Percentiles rank a stretch among this genome's conserved stretches.
phyloP scores from a whole-genome alignment of 495 filamentous ascomycete species.

The Xylaria sp. region DNA sequence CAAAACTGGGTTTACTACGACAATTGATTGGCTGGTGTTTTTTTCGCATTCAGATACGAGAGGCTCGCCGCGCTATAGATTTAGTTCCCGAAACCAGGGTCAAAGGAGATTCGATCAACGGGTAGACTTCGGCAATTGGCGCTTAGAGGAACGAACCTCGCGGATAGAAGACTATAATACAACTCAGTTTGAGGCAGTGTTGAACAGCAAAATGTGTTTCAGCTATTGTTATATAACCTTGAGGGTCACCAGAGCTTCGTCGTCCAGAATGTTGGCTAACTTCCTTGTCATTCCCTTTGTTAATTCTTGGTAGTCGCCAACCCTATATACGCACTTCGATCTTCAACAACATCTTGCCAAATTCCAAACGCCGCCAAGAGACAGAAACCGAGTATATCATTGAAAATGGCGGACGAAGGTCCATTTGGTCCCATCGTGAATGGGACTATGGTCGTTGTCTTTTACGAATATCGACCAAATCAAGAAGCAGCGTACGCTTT shows the following conservation, averaged over 20 bases:
- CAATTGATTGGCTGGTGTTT: constrained; percentile 9
- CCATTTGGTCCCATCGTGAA: constrained; percentile 31
- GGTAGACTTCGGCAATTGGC: neutral
- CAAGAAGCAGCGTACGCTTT: constrained; percentile 56
- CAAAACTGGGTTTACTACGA: neutral
- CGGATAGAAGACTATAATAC: neutral
- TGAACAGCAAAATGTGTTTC: neutral
- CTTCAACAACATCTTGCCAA: neutral
- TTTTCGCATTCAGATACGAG: constrained; percentile 16
- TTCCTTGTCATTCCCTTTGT: neutral
- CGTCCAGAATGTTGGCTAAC: neutral
- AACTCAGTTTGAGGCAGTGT: neutral
- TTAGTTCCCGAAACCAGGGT: neutral
- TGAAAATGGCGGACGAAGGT: constrained; percentile 5
- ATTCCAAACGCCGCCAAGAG: neutral
- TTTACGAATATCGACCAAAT: constrained; percentile 59
- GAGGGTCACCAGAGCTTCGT: neutral
- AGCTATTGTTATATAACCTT: neutral
- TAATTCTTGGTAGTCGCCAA: neutral
- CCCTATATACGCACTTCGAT: neutral
- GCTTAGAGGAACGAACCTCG: neutral
- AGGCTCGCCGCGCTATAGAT: neutral
- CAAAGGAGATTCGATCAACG: neutral
- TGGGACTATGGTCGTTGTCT: constrained; percentile 27
- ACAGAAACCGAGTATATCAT: neutral